Base-by-base conservation (phyloP, 306 rosid species). In the Corylus americana region DNA sequence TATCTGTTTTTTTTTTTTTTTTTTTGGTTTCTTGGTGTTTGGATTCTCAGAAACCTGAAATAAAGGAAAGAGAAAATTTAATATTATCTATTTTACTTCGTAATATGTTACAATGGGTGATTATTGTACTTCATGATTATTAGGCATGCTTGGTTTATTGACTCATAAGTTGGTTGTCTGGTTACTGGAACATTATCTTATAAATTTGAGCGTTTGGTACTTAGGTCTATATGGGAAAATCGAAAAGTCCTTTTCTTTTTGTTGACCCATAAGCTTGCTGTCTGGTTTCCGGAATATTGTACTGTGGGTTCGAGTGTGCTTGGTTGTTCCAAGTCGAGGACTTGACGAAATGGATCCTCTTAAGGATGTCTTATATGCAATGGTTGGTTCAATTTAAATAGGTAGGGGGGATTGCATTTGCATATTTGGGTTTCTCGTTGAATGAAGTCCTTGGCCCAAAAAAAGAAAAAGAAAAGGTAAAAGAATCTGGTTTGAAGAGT, bases 11-110 rank as follows among this genome's bases (percentile, higher is more conserved):
- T 6, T 18, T 37, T 7, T 31, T 7, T 31, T 39, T 45, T 14
- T 16, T 50, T 20, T 16, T 31, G 35, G 35, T 3, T 31, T 14
- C 8, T 35, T 12, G 22, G 27, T 44, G 39, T 77, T 80, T 77
- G n/a, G 59, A 61, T 74, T 12, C 80, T 1, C n/a, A 22, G 44
- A 51, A 62, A 68, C 16, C 47, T 70, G 73, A 58, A 59, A 77
- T 13, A 51, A 35, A 48, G 53, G n/a, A 49, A 35, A 49, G 27
- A 22, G 42, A 44, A 81, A 55, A 13, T 50, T 31, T 70, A 25
- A 1, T 5, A 7, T 64, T 64, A 0, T 37, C 18, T 64, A 3
- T 18, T 55, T 20, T 59, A 9, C 35, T 11, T 22, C 13, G 25
- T 59, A 4, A 5, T 13, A 59, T 59, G 66, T 25, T 59, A 25